Conservation (phyloP, 2,329 filamentous ascomycete species). For the Fusarium tupiense region DNA sequence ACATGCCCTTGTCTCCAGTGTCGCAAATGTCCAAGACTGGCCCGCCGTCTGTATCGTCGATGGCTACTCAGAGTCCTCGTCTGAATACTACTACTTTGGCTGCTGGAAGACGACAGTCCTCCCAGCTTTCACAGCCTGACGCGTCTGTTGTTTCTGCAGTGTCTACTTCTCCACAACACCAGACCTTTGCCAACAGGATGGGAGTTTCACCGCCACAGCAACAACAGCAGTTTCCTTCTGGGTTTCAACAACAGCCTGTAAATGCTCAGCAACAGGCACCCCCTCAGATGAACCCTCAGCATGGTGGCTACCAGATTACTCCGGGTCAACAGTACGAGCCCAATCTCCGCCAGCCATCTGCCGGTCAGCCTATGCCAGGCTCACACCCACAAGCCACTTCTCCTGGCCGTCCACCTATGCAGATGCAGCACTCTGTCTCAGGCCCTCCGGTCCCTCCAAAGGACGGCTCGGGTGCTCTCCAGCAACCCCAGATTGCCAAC, state of each 20-base stretch:
- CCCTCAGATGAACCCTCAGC: background rate
- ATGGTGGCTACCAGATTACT: slow-evolving; percentile 16
- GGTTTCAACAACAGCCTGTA: slow-evolving; percentile 16
- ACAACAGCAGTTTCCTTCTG: slow-evolving; percentile 18
- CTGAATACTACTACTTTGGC: slow-evolving; percentile 19
- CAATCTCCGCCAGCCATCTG: slow-evolving; percentile 4
- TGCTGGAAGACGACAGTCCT: slow-evolving; percentile 22
- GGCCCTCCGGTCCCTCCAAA: slow-evolving; percentile 26
- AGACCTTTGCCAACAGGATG: slow-evolving; percentile 23
- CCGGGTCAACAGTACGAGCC: slow-evolving; percentile 25
- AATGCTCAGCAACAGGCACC: background rate
- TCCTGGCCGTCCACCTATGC: slow-evolving; percentile 23
- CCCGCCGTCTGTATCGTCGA: slow-evolving; percentile 39
- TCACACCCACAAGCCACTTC: slow-evolving; percentile 21
- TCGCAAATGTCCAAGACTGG: slow-evolving; percentile 38
- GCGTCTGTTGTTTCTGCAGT: slow-evolving; percentile 23
- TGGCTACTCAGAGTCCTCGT: slow-evolving; percentile 41
- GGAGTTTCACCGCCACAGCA: slow-evolving; percentile 24
- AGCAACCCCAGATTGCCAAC: slow-evolving; percentile 15
- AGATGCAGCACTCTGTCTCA: slow-evolving; percentile 20
- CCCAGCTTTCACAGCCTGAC: slow-evolving; percentile 17
- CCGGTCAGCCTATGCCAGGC: slow-evolving; percentile 16
- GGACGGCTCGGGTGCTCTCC: slow-evolving; percentile 4
- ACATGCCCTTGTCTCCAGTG: slow-evolving; percentile 38
- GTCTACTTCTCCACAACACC: slow-evolving; percentile 28